Evolutionary conservation across 257 asterid species (phyloP), one percentile per base, ranked within the genome.

Genomic region (Solanum habrochaites): DNA sequence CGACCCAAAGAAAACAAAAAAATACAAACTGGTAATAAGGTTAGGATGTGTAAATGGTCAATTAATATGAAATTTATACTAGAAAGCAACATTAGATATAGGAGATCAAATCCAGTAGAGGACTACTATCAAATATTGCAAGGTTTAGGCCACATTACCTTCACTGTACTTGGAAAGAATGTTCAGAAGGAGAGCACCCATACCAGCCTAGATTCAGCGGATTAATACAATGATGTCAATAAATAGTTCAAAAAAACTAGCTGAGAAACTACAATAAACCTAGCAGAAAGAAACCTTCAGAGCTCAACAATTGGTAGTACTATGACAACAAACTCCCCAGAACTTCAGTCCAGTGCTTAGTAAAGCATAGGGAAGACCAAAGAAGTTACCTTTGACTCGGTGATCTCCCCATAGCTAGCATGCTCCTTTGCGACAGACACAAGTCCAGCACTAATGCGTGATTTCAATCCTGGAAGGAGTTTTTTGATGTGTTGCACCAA

Each of bases 361-460:
- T 72, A 62, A 45, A 43, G 49, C 43, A 71, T 47, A 49, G 39
- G 66, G 77, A 83, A 40, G 15, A 47, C 72, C n/a, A 83, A 89
- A 40, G 43, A 37, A 85, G 13, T 45, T 83, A 96, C 99, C 99
- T 95, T 95, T 23, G 99, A 95, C 90, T 96, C 99, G 2, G 96
- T 92, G 87, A 95, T 93, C 89, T 95, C 99, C 87, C 99, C 99
- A 90, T 90, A 97, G 92, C 98, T 93, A 86, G 99, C 95, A 86
- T 95, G 95, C 94, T 97, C 99, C 91, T 97, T 97, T 35, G 98
- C 98, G 89, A 90, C 99, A 87, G 97, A 89, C 85, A 92, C 95
- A 86, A 97, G 91, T 43, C 90, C 90, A 84, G 95, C 91, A 87
- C 94, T 96, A 88, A 96, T 92, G 90, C 95, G 98, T 21, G 97